Evolutionary conservation across 805 yeast species (phyloP).

Genomic region (Starmerella riodocensis): DNA sequence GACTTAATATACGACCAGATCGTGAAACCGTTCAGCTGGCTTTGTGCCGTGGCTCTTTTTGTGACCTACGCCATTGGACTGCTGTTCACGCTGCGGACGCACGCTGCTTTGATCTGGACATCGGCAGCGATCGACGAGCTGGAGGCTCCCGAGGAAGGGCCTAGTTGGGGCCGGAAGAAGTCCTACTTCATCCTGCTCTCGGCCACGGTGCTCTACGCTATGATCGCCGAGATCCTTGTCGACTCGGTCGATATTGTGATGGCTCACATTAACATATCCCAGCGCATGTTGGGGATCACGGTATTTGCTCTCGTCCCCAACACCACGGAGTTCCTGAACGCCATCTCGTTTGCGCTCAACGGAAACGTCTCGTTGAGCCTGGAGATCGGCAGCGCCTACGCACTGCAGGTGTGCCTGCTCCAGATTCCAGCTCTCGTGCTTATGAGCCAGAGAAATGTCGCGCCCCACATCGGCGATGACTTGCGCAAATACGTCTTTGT

Average conservation of each 20-base stretch:
- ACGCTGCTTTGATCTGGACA: constrained; percentile 94
- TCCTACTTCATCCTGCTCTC: constrained; percentile 69
- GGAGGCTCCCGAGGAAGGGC: constrained; percentile 46
- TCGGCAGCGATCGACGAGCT: constrained; percentile 47
- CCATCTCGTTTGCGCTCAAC: constrained; percentile 88
- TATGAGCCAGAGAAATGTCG: constrained; percentile 40
- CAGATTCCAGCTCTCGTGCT: constrained; percentile 86
- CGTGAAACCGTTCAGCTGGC: constrained; percentile 68
- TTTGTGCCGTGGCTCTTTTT: constrained; percentile 70
- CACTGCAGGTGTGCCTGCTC: constrained; percentile 81
- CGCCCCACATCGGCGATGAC: constrained; percentile 14
- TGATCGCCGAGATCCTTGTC: constrained; percentile 87
- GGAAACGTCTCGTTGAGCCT: constrained; percentile 93
- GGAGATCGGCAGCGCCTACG: constrained; percentile 98
- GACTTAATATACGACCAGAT: constrained; percentile 53
- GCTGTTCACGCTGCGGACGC: constrained; percentile 86
- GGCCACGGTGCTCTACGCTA: constrained; percentile 78
- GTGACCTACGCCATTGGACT: constrained; percentile 78
- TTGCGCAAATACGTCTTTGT: constrained; percentile 40
- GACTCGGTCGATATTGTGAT: constrained; percentile 85
- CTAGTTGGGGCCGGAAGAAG: constrained; percentile 86
- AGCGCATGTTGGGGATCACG: constrained; percentile 83
- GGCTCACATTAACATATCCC: constrained; percentile 63
- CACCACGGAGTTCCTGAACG: constrained; percentile 92
- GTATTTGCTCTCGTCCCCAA: constrained; percentile 93